Evolutionary conservation across 2,329 filamentous ascomycete species (phyloP), one percentile per base, ranked within the genome.

Genomic region (Penicillium sp.): DNA sequence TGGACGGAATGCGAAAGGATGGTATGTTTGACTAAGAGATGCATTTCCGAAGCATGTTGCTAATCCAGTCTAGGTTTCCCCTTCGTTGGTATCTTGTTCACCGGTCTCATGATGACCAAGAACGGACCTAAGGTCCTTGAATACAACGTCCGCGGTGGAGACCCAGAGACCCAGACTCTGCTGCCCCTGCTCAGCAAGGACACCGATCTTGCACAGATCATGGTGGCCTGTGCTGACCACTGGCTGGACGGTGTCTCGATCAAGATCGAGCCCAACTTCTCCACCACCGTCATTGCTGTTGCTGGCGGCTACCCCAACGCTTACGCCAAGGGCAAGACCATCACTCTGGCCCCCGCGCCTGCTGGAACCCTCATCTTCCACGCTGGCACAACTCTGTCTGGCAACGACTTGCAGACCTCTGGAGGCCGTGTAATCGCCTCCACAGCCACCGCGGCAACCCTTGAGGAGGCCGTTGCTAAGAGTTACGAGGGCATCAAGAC

Each of bases 391-490:
- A 82, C 82, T 39, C 72, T 91, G 34, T 70, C 83, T 10, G 78
- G 79, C 21, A 82, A 85, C 36, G 80, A 86, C 60, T 80, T 97
- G 21, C 82, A 87, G 69, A 93, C 91, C 0, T 84, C 89, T 0
- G 94, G 94, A 46, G 94, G 94, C 1, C 87, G 94, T 56, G 94
- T 99, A 34, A 96, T 99, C 70, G 92, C 93, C 16, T 87, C 91
- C n/a, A 96, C 90, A 38, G 90, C 92, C 1, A 89, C 87, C 2
- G 89, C 86, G 0, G 81, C 83, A 1, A 89, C 87, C 13, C 84
- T 99, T 1, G 85, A 91, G 67, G 87, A 89, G 51, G 94, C 94
- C 0, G 91, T 97, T 1, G 84, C 87, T 67, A 89, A 88, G 70
- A 92, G 92, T n/a, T 99, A 99, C 73, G 82, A 86, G 61, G 91